phyloP scores from a whole-genome alignment of 2,329 filamentous ascomycete genomes.

The Xylariaceae sp. region DNA sequence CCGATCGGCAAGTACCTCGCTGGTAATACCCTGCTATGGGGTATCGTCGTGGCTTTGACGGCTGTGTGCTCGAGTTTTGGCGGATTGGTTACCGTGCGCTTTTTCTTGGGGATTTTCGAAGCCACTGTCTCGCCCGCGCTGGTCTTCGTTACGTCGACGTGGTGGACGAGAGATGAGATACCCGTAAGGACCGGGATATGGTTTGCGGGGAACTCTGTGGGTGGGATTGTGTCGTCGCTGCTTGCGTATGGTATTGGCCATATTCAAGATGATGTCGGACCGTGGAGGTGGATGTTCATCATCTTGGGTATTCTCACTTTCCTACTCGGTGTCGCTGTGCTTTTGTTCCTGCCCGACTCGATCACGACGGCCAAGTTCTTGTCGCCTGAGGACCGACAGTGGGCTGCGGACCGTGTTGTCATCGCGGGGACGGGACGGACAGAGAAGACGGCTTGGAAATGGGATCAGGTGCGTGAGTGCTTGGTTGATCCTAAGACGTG shows the following conservation, averaged over 20 bases:
- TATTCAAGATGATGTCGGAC: slow-evolving; percentile 40
- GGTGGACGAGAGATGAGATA: slow-evolving; percentile 55
- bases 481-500: slow-evolving; percentile 57
- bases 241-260: slow-evolving; percentile 56
- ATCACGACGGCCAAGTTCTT: slow-evolving; percentile 57
- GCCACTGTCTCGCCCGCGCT: slow-evolving; percentile 52
- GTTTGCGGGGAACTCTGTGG: slow-evolving; percentile 50
- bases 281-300: slow-evolving; percentile 58
- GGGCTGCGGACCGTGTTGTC: slow-evolving; percentile 44
- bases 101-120: slow-evolving; percentile 53
- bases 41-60: slow-evolving; percentile 41
- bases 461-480: slow-evolving; percentile 51
- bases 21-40: slow-evolving; percentile 48
- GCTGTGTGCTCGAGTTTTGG: slow-evolving; percentile 45
- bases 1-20: slow-evolving; percentile 46
- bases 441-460: slow-evolving; percentile 45
- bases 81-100: slow-evolving; percentile 47
- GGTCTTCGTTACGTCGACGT: slow-evolving; percentile 53
- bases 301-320: slow-evolving; percentile 49
- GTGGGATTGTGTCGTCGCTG: slow-evolving; percentile 45
- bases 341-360: slow-evolving; percentile 47
- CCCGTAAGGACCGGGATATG: slow-evolving; percentile 52
- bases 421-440: slow-evolving; percentile 50
- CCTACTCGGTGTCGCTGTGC: slow-evolving; percentile 46
- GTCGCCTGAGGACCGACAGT: slow-evolving; percentile 45